Conservation (phyloP, 345 rosid species). For the Corchorus capsularis region DNA sequence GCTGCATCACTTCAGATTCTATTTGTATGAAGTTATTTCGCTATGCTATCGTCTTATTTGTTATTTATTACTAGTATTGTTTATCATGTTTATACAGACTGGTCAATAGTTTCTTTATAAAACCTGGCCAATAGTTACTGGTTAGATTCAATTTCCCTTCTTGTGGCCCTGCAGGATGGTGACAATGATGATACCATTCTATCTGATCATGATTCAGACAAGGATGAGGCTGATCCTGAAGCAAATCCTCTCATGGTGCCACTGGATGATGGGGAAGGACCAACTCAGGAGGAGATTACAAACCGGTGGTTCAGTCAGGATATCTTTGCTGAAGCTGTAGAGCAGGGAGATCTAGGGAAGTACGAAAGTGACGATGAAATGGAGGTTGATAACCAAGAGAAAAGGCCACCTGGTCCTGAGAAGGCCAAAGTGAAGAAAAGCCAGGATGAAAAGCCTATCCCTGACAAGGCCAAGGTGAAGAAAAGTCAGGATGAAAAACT, state of each 20-base stretch:
- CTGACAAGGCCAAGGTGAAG: slow-evolving; percentile 41
- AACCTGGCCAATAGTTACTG: not conserved
- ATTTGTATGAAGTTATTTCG: not conserved
- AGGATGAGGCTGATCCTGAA: slow-evolving; percentile 56
- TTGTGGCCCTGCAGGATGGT: slow-evolving; percentile 49
- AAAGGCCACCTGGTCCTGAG: slow-evolving; percentile 22
- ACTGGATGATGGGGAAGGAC: slow-evolving; percentile 62
- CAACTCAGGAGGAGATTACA: slow-evolving; percentile 69
- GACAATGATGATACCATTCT: slow-evolving; percentile 45
- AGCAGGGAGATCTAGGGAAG: slow-evolving; percentile 69
- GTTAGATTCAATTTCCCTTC: not conserved
- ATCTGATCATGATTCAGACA: slow-evolving; percentile 70
- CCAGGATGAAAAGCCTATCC: slow-evolving; percentile 24
- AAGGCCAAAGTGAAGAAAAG: slow-evolving; percentile 38
- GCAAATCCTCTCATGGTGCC: slow-evolving; percentile 82
- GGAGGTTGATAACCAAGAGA: slow-evolving; percentile 35
- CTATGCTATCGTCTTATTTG: not conserved
- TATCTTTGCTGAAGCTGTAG: slow-evolving; percentile 76
- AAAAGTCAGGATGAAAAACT: not conserved
- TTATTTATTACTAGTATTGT: not conserved
- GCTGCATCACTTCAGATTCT: not conserved
- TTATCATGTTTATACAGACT: not conserved
- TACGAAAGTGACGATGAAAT: slow-evolving; percentile 55
- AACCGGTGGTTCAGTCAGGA: slow-evolving; percentile 88
- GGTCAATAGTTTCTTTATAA: not conserved